Evolutionary conservation across 805 yeast species (phyloP).

Genomic region (Starmerella sirachaensis): DNA sequence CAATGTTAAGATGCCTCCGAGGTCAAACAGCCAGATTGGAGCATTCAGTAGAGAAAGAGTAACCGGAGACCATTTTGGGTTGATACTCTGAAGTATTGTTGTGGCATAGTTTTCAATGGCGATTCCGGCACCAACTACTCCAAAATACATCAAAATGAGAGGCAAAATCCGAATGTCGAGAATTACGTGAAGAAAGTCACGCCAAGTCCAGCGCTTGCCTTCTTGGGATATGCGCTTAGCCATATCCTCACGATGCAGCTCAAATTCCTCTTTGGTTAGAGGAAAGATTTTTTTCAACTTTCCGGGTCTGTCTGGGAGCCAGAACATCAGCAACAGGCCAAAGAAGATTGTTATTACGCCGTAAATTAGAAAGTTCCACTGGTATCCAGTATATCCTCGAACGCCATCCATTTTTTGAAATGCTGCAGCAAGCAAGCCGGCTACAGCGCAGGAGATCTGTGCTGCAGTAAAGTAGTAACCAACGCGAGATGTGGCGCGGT

Average conservation of each 20-base stretch:
- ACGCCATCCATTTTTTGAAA: constrained; percentile 70
- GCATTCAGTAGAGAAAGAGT: constrained; percentile 66
- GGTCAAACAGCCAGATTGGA: constrained; percentile 82
- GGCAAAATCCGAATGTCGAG: constrained; percentile 68
- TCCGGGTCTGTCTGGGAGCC: constrained; percentile 74
- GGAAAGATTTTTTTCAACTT: constrained; percentile 19
- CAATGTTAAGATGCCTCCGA: constrained; percentile 57
- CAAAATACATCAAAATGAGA: constrained; percentile 74
- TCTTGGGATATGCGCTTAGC: constrained; percentile 35
- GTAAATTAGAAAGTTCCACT: constrained; percentile 71
- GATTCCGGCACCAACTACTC: constrained; percentile 84
- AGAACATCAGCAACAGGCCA: constrained; percentile 59
- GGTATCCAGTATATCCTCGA: constrained; percentile 68
- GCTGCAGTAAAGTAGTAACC: constrained; percentile 90
- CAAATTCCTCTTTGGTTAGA: constrained; percentile 41
- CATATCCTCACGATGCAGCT: constrained; percentile 51
- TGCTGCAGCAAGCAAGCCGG: constrained; percentile 78
- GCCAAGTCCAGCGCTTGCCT: constrained; percentile 42
- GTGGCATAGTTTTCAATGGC: constrained; percentile 81
- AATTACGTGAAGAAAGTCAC: constrained; percentile 44
- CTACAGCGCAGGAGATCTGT: constrained; percentile 79
- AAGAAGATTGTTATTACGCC: constrained; percentile 56
- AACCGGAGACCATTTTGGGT: constrained; percentile 52
- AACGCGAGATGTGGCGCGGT: constrained; percentile 61
- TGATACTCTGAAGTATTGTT: constrained; percentile 51